Base-by-base conservation (phyloP, 345 rosid species). In the Lepidium didymum region DNA sequence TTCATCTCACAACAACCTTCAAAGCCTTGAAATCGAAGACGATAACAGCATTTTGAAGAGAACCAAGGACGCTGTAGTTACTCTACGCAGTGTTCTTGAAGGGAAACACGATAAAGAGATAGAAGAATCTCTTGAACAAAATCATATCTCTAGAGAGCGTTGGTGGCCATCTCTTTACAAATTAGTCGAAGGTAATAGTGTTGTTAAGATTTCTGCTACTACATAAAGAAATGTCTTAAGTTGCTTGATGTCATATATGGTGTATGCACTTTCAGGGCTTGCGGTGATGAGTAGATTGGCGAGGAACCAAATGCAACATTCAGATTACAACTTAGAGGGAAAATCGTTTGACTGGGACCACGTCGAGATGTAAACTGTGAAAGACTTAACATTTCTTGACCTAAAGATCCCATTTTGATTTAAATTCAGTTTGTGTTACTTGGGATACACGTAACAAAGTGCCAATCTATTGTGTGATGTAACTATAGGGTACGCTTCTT, bases 111-210 rank as follows among this genome's bases (percentile, higher is more conserved):
- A 87, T 36, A 80, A 79, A 69, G 82, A 69, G 59, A 91, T 94
- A 7, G 86, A 81, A 3, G 79, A 76, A 33, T 56, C 91, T 0
- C 78, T 94, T 51, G 56, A 72, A 45, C 82, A 78, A 68, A 45
- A 45, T 52, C 78, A 85, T 45, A 80, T 89, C 58, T 73, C 96
- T 21, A 76, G 68, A 68, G 92, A 88, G 29, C 68, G 93, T 73
- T 91, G 99, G 99, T 87, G 96, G 96, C 83, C 97, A 7, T 75
- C 97, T 53, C 85, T 94, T 49, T 87, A 89, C 86, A 83, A 72
- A 78, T 80, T 91, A 81, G 71, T 94, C 51, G 96, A 91, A 91
- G 99, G 99, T 91, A 82, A 54, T 0, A 23, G 16, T 58, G 3
- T 43, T 59, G 4, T 23, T 27, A 16, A 52, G 34, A 51, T 60